Conservation (phyloP, 2,329 filamentous ascomycete genomes). For the Ophidiomyces ophidiicola region DNA sequence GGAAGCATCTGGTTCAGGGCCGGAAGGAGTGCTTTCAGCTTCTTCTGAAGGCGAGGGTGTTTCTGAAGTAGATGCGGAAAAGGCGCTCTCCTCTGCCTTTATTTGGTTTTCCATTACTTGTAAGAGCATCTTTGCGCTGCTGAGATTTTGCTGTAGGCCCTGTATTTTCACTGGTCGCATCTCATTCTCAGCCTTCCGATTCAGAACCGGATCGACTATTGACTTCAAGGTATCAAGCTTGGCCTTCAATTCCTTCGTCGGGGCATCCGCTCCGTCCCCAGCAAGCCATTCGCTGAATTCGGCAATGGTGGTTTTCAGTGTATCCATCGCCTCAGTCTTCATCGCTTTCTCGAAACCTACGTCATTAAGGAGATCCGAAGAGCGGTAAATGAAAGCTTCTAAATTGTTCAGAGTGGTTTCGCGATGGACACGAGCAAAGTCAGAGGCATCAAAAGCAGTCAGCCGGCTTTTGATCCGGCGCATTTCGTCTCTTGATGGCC, state of each 20-base stretch:
- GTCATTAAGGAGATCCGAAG: conserved; percentile 68
- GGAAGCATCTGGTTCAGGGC: conserved; percentile 28
- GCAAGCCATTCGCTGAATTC: conserved; percentile 82
- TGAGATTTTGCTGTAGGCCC: conserved; percentile 56
- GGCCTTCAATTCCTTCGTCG: conserved; percentile 59
- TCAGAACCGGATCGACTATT: conserved; percentile 64
- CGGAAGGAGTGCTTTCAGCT: conserved; percentile 24
- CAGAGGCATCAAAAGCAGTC: conserved; percentile 72
- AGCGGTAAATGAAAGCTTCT: conserved; percentile 85
- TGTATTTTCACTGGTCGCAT: conserved; percentile 60
- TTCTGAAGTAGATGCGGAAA: conserved; percentile 40
- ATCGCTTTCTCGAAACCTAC: conserved; percentile 61
- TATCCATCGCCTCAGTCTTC: conserved; percentile 53
- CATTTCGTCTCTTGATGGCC: conserved; percentile 26
- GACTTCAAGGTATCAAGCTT: conserved; percentile 66
- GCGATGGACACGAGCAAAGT: conserved; percentile 60
- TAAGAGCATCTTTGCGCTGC: conserved; percentile 58
- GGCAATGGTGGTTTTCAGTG: conserved; percentile 56
- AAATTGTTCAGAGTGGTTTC: conserved; percentile 86
- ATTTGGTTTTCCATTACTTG: conserved; percentile 59
- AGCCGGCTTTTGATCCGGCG: conserved; percentile 57
- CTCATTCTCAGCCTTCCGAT: conserved; percentile 58
- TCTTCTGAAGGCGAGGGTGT: conserved; percentile 24
- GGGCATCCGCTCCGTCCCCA: conserved; percentile 65
- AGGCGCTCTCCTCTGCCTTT: conserved; percentile 54